Base-by-base conservation (phyloP, 2,329 filamentous ascomycete genomes). In the Aspergillus fructus region DNA sequence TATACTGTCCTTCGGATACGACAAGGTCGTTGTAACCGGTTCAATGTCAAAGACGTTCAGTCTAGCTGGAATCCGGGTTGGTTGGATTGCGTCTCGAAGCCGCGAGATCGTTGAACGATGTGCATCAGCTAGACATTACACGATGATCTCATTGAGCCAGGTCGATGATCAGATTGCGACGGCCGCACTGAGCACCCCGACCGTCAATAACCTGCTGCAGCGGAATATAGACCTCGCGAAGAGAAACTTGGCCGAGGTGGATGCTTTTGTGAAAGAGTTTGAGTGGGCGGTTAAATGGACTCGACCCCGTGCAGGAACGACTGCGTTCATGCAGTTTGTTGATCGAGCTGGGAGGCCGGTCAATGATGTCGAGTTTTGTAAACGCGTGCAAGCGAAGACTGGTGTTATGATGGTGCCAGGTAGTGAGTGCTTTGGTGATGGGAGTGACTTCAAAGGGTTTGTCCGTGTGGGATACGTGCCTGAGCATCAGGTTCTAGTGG, bases 41-140 rank as follows among this genome's bases (percentile, higher is more conserved):
- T 93, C 89, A n/a, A 85, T 96, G 79, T 93, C 89, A 24, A 96
- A 96, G 75, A 89, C 90, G 0, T 96, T 91, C 74, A 86, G 89
- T 2, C 77, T 96, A 4, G 90, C 91, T 1, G 91, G 91, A 1
- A 87, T 96, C 60, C 86, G 91, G 1, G 75, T 93, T 1, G 92
- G 92, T 30, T 97, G 92, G 92, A 81, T 93, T 56, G 90, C 89
- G 3, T 88, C 87, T 13, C 84, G 84, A 24, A 83, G 85, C 70
- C 68, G 70, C 4, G 74, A 77, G 0, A 80, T 96, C 56, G 81
- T 93, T 51, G 82, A 86, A 50, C 77, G 80, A 12, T 80, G 89
- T 60, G 85, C 87, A 11, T 74, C 78, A 12, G 86, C 87, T 1
- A 81, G 91, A 42, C 88, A 94, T 71, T 96, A 94, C 77, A 94